Conservation (phyloP, 768 basidiomycete genomes). For the Pisolithus sp. region DNA sequence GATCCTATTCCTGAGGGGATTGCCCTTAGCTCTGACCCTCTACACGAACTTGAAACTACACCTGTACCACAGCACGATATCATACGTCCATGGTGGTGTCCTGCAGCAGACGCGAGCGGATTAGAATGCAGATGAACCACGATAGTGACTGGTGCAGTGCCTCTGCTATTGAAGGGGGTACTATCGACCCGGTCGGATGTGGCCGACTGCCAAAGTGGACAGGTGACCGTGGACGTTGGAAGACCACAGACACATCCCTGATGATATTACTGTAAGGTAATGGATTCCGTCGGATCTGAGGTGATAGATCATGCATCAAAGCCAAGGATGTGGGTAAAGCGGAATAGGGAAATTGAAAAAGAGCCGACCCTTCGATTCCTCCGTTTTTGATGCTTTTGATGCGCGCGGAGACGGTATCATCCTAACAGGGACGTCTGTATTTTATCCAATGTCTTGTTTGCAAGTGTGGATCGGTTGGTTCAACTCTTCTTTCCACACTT, state of each 20-base stretch:
- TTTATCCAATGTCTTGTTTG: neutral
- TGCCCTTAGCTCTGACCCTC: neutral
- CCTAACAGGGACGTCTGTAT: conserved; percentile 33
- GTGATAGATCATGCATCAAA: conserved; percentile 1
- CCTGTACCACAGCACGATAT: neutral
- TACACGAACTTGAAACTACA: neutral
- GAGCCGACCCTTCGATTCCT: conserved; percentile 10
- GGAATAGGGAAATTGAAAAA: conserved; percentile 12
- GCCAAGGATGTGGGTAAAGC: conserved; percentile 5
- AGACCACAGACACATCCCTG: neutral
- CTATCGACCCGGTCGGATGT: too few relatives aligned
- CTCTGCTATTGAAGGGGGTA: too few relatives aligned
- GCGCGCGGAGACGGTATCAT: conserved; percentile 37
- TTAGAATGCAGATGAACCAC: too few relatives aligned
- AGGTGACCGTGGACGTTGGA: too few relatives aligned
- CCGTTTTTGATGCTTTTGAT: conserved; percentile 30
- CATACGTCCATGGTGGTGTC: too few relatives aligned
- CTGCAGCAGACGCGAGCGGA: too few relatives aligned
- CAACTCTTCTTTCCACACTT: neutral
- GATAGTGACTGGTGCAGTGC: too few relatives aligned
- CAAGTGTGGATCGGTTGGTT: neutral
- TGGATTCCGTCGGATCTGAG: neutral
- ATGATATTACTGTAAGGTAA: neutral
- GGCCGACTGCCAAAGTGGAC: too few relatives aligned
- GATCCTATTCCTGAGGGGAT: neutral